Evolutionary conservation across 495 filamentous ascomycete species (phyloP).

Genomic region (Tuber indicum): DNA sequence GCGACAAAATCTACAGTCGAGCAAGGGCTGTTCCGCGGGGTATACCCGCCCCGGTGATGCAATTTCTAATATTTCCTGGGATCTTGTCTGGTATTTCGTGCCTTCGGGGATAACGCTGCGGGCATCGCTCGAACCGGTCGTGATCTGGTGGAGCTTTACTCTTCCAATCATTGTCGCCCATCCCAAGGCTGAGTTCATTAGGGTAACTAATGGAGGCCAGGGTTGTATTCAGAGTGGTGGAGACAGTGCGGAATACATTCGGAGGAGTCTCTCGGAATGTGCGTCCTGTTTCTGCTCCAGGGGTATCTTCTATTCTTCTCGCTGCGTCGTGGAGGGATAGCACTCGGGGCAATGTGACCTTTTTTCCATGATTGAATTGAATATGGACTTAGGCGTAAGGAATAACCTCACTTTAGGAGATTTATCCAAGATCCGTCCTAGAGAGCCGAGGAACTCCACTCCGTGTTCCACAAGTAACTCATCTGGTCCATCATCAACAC

Average conservation of each 20-base stretch:
- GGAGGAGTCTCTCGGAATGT: neutral
- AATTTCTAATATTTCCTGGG: no score
- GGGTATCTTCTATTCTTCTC: neutral
- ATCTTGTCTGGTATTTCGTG: no score
- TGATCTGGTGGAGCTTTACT: neutral
- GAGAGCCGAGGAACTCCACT: neutral
- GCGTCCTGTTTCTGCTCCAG: neutral
- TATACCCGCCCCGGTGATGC: no score
- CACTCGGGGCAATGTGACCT: neutral
- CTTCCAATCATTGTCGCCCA: neutral
- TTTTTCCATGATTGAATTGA: neutral
- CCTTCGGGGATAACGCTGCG: no score
- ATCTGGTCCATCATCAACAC: neutral
- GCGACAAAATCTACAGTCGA: neutral
- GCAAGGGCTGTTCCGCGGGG: neutral
- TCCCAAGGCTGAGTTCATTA: neutral
- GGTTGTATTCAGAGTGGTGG: no score
- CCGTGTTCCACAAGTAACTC: neutral
- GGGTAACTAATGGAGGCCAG: neutral
- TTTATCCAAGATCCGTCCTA: neutral
- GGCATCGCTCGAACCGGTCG: no score
- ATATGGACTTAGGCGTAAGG: neutral
- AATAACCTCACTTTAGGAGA: neutral
- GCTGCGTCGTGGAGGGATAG: neutral
- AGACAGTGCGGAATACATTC: neutral